Conservation (phyloP, 2,329 filamentous ascomycete genomes). For the Fonsecaea nubica region DNA sequence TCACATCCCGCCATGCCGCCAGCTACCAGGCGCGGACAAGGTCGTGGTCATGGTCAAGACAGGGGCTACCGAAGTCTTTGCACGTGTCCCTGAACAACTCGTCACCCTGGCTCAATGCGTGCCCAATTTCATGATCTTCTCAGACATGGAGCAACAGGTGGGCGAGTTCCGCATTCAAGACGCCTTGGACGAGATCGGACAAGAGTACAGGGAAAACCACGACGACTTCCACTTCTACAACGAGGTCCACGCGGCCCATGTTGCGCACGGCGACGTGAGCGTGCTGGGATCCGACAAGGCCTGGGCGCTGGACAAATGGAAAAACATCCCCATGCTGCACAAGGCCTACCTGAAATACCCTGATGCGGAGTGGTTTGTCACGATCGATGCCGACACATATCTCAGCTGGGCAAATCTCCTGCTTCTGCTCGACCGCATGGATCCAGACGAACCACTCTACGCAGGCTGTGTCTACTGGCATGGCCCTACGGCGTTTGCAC, state of each 20-base stretch:
- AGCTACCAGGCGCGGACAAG: conserved; percentile 33
- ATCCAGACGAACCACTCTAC: conserved; percentile 33
- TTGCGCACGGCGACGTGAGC: conserved; percentile 32
- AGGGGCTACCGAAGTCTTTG: conserved; percentile 61
- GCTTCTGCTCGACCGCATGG: conserved; percentile 27
- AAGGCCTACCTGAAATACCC: conserved; percentile 60
- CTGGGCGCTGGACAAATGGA: conserved; percentile 68
- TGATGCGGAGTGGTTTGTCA: conserved; percentile 65
- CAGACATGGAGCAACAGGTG: conserved; percentile 44
- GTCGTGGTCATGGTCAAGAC: conserved; percentile 62
- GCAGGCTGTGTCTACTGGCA: conserved; percentile 35
- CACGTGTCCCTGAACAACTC: conserved; percentile 62
- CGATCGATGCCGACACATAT: conserved; percentile 43
- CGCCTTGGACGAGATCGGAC: conserved; percentile 46
- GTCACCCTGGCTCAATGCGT: conserved; percentile 60
- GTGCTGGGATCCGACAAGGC: conserved; percentile 39
- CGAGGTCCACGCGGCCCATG: conserved; percentile 25
- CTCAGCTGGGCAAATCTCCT: conserved; percentile 35
- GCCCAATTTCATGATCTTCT: conserved; percentile 57
- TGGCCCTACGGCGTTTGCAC: conserved; percentile 30
- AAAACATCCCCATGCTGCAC: conserved; percentile 66
- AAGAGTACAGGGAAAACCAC: conserved; percentile 52
- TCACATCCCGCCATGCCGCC: conserved; percentile 28
- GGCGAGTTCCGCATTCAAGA: conserved; percentile 45
- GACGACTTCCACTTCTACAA: conserved; percentile 58